Evolutionary conservation across 2,329 filamentous ascomycete genomes (phyloP).

Genomic region (Fusarium sp.): DNA sequence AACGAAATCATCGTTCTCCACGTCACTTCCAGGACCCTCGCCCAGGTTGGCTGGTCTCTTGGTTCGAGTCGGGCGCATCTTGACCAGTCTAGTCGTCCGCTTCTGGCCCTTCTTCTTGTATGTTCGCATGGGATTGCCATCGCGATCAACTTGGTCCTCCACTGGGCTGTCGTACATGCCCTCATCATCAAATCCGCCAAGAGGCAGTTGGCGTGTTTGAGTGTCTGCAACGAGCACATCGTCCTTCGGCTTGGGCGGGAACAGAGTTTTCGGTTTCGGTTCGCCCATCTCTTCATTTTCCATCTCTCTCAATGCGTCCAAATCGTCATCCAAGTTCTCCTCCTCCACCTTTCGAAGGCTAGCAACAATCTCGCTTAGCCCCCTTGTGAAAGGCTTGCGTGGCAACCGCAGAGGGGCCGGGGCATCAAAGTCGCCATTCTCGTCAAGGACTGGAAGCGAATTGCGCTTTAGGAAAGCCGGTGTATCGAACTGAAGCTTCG

Average conservation of each 20-base stretch:
- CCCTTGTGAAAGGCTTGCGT: constrained; percentile 72
- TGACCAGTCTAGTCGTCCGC: constrained; percentile 77
- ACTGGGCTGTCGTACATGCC: constrained; percentile 65
- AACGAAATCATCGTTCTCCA: constrained; percentile 52
- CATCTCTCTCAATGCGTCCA: constrained; percentile 79
- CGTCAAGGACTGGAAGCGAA: constrained; percentile 64
- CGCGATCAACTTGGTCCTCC: constrained; percentile 62
- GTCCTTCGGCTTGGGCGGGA: constrained; percentile 45
- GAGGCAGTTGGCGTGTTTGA: constrained; percentile 56
- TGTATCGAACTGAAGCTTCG: constrained; percentile 72
- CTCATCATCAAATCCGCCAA: constrained; percentile 75
- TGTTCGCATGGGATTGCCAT: constrained; percentile 69
- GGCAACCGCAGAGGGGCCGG: constrained; percentile 65
- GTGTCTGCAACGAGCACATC: constrained; percentile 59
- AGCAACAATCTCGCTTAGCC: constrained; percentile 80
- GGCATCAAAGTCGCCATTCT: constrained; percentile 64
- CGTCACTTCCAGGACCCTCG: constrained; percentile 46
- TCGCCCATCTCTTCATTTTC: constrained; percentile 62
- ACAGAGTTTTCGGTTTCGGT: constrained; percentile 36
- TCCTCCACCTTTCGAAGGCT: constrained; percentile 77
- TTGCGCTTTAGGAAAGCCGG: constrained; percentile 74
- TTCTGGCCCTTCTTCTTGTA: constrained; percentile 91
- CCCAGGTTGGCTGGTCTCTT: constrained; percentile 59
- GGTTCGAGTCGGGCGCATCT: constrained; percentile 67
- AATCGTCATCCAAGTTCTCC: constrained; percentile 76